phyloP scores from a whole-genome alignment of 352 stramenopile genomes.

The Pythium diclinum region DNA sequence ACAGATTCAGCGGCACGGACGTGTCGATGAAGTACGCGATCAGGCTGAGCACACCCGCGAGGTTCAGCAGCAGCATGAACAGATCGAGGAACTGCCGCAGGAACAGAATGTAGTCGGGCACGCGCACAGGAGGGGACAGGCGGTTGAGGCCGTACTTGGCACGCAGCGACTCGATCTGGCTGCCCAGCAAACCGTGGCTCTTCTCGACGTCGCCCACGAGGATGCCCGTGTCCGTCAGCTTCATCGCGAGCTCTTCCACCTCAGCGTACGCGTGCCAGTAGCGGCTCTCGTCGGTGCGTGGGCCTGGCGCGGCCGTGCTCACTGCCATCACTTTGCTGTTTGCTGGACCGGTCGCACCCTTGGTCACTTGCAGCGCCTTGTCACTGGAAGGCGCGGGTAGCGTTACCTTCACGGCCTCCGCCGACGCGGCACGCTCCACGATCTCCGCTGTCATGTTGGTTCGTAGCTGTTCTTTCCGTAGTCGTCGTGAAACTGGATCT shows the following conservation, averaged over 20 bases:
- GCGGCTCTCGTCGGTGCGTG: conserved; percentile 7
- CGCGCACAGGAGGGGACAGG: conserved; percentile 32
- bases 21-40: conserved; percentile 41
- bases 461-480: no score
- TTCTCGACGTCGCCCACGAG: conserved; percentile 27
- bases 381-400: no score
- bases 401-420: no score
- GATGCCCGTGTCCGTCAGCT: conserved; percentile 29
- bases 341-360: no score
- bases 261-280: conserved; percentile 43
- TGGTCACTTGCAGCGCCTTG: no score
- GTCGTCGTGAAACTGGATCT: no score
- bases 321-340: no score
- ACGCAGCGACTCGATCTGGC: conserved; percentile 16
- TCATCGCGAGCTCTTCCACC: conserved; percentile 27
- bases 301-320: no score
- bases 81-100: conserved; percentile 45
- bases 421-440: no score
- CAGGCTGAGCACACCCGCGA: conserved; percentile 35
- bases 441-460: no score
- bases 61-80: conserved; percentile 42
- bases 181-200: conserved; percentile 27
- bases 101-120: conserved; percentile 40
- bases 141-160: conserved; percentile 33
- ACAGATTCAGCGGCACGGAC: conserved; percentile 38